These are phyloP conservation scores for Rhodotorula diobovata DNA, from an alignment of 768 basidiomycete genomes.

Conservation along the genomic window DNA sequence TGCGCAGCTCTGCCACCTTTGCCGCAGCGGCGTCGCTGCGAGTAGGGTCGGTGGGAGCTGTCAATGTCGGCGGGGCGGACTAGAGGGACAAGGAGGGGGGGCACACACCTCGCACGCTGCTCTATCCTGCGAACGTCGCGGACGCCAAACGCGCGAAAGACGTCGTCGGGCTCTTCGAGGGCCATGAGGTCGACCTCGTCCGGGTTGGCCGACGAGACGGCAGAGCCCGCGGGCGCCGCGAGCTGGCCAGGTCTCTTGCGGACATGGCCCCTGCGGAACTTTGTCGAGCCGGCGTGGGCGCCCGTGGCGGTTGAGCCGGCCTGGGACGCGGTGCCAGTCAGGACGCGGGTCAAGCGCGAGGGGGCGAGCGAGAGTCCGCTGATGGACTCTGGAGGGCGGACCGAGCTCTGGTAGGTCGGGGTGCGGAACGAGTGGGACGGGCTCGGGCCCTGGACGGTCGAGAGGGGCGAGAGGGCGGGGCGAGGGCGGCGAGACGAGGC, in stretches of 20 bases:
- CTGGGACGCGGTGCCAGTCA: neutral
- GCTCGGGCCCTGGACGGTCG: neutral
- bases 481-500: conserved; percentile 2
- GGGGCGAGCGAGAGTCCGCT: conserved; percentile 3
- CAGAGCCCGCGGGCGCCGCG: neutral
- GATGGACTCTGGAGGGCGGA: conserved; percentile 12
- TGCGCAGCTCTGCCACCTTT: conserved; percentile 42
- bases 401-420: conserved; percentile 9
- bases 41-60: too few species aligned
- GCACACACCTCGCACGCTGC: conserved; percentile 33
- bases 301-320: conserved; percentile 21
- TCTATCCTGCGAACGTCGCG: conserved; percentile 42
- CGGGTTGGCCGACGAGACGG: conserved; percentile 11
- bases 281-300: neutral
- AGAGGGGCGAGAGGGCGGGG: conserved; percentile 18
- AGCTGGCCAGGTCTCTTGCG: conserved; percentile 13
- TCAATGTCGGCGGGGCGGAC: neutral
- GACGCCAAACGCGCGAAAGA: conserved; percentile 41
- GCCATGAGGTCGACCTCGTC: conserved; percentile 33
- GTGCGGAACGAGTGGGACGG: conserved; percentile 9
- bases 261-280: conserved; percentile 25
- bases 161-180: conserved; percentile 40
- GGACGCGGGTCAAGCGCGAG: neutral
- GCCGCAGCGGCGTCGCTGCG: conserved; percentile 34
- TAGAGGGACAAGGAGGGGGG: neutral